Percentiles rank a stretch among this genome's conserved stretches.
Conservation (phyloP, 768 basidiomycete genomes). For the Lyophyllum decastes region DNA sequence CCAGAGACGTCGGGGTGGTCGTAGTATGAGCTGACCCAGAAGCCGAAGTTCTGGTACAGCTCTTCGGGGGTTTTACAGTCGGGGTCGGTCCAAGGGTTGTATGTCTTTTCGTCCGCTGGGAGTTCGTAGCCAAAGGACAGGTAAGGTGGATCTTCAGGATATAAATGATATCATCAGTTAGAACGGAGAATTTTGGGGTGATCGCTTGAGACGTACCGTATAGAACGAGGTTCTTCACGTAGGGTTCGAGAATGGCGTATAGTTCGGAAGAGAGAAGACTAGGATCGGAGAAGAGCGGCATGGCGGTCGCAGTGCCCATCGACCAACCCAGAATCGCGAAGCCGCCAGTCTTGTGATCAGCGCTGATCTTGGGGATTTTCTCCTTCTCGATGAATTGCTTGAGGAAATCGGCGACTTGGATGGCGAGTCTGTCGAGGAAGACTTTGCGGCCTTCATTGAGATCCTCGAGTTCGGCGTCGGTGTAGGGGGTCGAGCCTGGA, state of each 20-base stretch:
- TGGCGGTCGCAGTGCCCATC: slow-evolving; percentile 28
- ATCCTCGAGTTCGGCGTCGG: slow-evolving; percentile 32
- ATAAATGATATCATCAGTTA: no score
- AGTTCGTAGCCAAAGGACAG: slow-evolving; percentile 27
- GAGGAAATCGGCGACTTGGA: slow-evolving; percentile 29
- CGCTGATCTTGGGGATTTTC: slow-evolving; percentile 24
- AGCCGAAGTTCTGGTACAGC: slow-evolving; percentile 21
- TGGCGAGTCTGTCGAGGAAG: slow-evolving; percentile 28
- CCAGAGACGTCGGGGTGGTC: slow-evolving; percentile 19
- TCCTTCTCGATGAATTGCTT: slow-evolving; percentile 27
- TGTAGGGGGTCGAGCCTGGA: slow-evolving; percentile 32
- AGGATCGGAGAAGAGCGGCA: slow-evolving; percentile 30
- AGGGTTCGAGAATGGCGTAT: slow-evolving; percentile 26
- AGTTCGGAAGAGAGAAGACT: slow-evolving; percentile 19
- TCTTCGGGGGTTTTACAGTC: slow-evolving; percentile 24
- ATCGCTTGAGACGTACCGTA: slow-evolving; percentile 26
- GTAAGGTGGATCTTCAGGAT: slow-evolving; percentile 29
- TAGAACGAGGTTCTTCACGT: slow-evolving; percentile 31
- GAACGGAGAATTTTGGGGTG: background rate
- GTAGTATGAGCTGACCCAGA: slow-evolving; percentile 32
- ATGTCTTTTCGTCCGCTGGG: slow-evolving; percentile 18
- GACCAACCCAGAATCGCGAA: slow-evolving; percentile 43
- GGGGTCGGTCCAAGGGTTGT: slow-evolving; percentile 24
- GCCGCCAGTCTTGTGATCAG: slow-evolving; percentile 31
- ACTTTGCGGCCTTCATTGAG: slow-evolving; percentile 22